Conservation (phyloP, 2,329 filamentous ascomycete genomes). For the Claviceps africana region DNA sequence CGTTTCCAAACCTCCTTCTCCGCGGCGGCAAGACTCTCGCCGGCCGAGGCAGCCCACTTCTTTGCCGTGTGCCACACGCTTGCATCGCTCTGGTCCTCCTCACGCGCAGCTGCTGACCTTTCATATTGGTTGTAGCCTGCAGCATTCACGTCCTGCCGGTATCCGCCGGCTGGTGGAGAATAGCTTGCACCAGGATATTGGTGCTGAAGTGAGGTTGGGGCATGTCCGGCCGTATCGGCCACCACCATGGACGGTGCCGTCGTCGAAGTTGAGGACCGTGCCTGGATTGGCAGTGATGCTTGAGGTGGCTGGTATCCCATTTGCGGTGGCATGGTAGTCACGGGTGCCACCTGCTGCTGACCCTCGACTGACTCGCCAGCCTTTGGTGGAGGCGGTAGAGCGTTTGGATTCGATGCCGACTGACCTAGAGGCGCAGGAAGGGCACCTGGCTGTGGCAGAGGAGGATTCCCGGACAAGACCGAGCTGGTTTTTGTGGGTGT, state of each 20-base stretch:
- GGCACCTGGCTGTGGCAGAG: conserved; percentile 44
- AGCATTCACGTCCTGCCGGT: conserved; percentile 41
- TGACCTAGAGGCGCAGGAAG: conserved; percentile 28
- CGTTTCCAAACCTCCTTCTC: conserved; percentile 50
- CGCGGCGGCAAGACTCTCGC: conserved; percentile 41
- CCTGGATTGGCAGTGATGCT: conserved; percentile 26
- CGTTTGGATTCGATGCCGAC: conserved; percentile 6
- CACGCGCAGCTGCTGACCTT: conserved; percentile 22
- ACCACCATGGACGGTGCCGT: conserved; percentile 10
- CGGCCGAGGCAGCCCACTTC: conserved; percentile 43
- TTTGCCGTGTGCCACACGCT: conserved; percentile 43
- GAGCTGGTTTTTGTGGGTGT: conserved; percentile 26
- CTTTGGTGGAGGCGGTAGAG: conserved; percentile 37
- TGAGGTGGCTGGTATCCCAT: conserved; percentile 37
- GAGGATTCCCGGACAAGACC: conserved; percentile 23
- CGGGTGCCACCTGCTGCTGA: conserved; percentile 16
- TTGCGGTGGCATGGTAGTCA: conserved; percentile 26
- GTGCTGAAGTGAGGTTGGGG: conserved; percentile 14
- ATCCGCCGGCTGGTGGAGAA: conserved; percentile 36
- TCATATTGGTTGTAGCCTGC: conserved; percentile 37
- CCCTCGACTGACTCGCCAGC: conserved; percentile 29
- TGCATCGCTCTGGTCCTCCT: conserved; percentile 19
- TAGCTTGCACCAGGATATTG: conserved; percentile 17
- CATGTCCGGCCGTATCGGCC: conserved; percentile 2
- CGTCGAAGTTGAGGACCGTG: conserved; percentile 30